Conservation (phyloP, 83 land plant species). For the Picea abies region DNA sequence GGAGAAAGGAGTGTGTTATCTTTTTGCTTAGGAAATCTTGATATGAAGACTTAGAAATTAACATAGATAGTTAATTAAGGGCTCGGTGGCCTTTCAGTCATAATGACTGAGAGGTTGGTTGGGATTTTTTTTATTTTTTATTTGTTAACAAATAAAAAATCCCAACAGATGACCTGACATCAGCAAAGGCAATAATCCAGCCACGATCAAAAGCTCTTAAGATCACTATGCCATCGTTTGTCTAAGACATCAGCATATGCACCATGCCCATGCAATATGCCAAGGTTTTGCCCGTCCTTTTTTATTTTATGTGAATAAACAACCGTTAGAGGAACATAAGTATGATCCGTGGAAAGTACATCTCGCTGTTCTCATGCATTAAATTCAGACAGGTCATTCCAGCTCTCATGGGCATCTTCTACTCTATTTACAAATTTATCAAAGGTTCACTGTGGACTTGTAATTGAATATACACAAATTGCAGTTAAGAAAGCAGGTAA, state of each 20-base stretch:
- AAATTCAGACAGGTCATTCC: slow-evolving; percentile 74
- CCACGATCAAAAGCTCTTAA: slow-evolving; percentile 93
- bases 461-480: no score
- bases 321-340: slow-evolving; percentile 72
- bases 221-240: slow-evolving; percentile 81
- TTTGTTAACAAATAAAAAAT: background rate
- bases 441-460: no score
- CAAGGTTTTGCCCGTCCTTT: slow-evolving; percentile 65
- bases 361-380: slow-evolving; percentile 75
- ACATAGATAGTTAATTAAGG: no score
- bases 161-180: slow-evolving; percentile 74
- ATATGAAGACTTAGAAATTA: no score
- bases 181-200: slow-evolving; percentile 95
- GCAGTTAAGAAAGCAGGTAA: no score
- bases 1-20: no score
- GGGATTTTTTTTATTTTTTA: no score
- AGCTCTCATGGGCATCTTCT: slow-evolving; percentile 17
- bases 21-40: no score
- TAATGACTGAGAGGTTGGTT: no score
- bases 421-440: no score
- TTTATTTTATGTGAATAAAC: slow-evolving; percentile 58
- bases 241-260: slow-evolving; percentile 91
- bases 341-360: slow-evolving; percentile 67
- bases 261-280: slow-evolving; percentile 89
- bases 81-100: no score